Evolutionary conservation across 148 eudicot genomes (phyloP), one percentile per base, ranked within the genome.

Genomic region (Pharnaceum exiguum): DNA sequence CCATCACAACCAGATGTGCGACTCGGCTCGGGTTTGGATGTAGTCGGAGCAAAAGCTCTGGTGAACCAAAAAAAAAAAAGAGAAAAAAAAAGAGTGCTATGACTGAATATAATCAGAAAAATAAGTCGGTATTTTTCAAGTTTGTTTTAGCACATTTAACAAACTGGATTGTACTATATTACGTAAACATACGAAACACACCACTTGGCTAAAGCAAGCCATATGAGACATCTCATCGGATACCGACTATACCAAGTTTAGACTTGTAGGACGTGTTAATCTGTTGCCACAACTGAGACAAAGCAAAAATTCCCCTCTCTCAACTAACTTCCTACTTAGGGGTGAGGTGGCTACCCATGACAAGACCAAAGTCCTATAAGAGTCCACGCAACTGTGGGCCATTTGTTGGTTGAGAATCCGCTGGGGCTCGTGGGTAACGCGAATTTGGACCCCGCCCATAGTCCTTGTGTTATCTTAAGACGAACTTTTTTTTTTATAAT

Each of bases 351-450:
- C 68, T 28, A 21, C 50, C 51, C 39, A 32, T 18, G 31, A 42
- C 2, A 59, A 37, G 65, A 68, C 71, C 27, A 4, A 21, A 31
- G 63, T 51, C 61, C 5, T 67, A 11, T 22, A 26, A 2, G 5
- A 26, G 6, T 13, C 5, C 35, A 45, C 69, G 45, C 36, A 33
- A 9, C n/a, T 19, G 71, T 66, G 71, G 76, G 76, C 67, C 69
- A 46, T 1, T 18, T 35, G 67, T 69, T 69, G 67, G 70, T 70
- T 64, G 54, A 62, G 61, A 26, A 53, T 44, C 66, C 45, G 70
- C 49, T 74, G 59, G 70, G 62, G n/a, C 70, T 74, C 74, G 47
- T 68, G 74, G 22, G 43, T 9, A 67, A 66, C 68, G 71, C 62
- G 56, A 48, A 19, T 18, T 50, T 33, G 30, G 55, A 51, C 58